These are phyloP conservation scores for Dictyostelium purpureum DNA, from an alignment of 78 protist species.

Conservation along the genomic window DNA sequence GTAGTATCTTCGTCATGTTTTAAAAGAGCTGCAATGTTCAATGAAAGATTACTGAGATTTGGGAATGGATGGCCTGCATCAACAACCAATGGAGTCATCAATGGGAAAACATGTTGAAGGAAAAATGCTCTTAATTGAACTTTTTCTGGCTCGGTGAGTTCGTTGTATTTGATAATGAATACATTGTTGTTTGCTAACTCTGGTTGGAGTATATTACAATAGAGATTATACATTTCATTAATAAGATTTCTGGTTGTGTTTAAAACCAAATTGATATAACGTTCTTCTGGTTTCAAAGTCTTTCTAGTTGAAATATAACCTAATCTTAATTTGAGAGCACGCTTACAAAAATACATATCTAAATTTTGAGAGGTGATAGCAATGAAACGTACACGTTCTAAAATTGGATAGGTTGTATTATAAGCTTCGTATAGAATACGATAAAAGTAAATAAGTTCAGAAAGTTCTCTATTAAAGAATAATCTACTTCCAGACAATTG, in stretches of 20 bases:
- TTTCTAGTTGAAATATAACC: constrained; percentile 69
- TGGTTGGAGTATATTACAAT: constrained; percentile 2
- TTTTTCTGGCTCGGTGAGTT: constrained; percentile 34
- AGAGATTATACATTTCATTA: constrained; percentile 55
- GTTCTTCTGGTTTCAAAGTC: constrained; percentile 66
- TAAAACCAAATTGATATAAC: constrained; percentile 59
- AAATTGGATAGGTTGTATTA: constrained; percentile 15
- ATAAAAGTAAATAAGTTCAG: constrained; percentile 61
- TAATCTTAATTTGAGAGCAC: constrained; percentile 57
- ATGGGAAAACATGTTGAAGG: constrained; percentile 73
- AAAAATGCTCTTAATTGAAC: constrained; percentile 60
- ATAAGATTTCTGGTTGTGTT: constrained; percentile 67
- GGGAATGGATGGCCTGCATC: constrained; percentile 83
- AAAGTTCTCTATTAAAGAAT: constrained; percentile 68
- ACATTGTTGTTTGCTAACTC: constrained; percentile 57
- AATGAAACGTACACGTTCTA: constrained; percentile 54
- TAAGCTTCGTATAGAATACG: constrained; percentile 61
- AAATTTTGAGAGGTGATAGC: constrained; percentile 68
- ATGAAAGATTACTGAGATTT: constrained; percentile 45
- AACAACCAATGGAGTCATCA: constrained; percentile 74
- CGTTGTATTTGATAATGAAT: constrained; percentile 1
- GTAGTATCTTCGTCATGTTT: constrained; percentile 51
- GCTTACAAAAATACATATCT: constrained; percentile 66
- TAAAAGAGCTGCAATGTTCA: constrained; percentile 41
- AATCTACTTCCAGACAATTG: constrained; percentile 64